phyloP scores from a whole-genome alignment of 164 flowering plant species.

The Kalanchoe fedtschenkoi region DNA sequence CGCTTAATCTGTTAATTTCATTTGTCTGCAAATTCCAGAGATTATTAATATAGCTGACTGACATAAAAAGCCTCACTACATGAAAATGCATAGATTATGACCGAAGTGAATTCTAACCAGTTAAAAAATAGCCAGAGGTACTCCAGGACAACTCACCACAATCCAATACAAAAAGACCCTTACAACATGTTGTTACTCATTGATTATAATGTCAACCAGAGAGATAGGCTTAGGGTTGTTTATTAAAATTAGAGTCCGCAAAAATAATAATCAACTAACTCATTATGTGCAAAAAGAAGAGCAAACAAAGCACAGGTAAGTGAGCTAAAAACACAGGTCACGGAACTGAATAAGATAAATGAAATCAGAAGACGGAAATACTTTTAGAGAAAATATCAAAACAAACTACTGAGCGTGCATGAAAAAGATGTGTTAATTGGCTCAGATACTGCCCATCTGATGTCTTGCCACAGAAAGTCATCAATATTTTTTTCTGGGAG shows the following conservation, averaged over 20 bases:
- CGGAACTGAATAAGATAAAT: no score
- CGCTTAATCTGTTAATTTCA: conserved; percentile 77
- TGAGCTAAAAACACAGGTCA: no score
- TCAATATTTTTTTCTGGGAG: no score
- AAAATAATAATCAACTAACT: no score
- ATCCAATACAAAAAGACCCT: neutral
- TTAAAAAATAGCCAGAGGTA: neutral
- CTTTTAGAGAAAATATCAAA: no score
- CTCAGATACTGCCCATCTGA: neutral
- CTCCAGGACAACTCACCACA: neutral
- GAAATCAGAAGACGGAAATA: no score
- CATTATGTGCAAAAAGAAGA: no score
- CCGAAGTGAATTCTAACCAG: neutral
- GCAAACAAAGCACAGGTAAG: no score
- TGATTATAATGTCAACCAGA: neutral
- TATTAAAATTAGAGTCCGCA: neutral
- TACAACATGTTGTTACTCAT: neutral
- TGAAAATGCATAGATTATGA: neutral
- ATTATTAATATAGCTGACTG: neutral
- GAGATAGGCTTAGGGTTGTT: neutral
- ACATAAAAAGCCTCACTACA: neutral
- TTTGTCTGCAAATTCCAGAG: conserved; percentile 51
- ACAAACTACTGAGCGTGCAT: neutral
- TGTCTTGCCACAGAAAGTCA: neutral
- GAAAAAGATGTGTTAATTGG: no score